Evolutionary conservation across 495 filamentous ascomycete genomes (phyloP), one percentile per base, ranked within the genome.

Genomic region (Tuber microsphaerosporum): DNA sequence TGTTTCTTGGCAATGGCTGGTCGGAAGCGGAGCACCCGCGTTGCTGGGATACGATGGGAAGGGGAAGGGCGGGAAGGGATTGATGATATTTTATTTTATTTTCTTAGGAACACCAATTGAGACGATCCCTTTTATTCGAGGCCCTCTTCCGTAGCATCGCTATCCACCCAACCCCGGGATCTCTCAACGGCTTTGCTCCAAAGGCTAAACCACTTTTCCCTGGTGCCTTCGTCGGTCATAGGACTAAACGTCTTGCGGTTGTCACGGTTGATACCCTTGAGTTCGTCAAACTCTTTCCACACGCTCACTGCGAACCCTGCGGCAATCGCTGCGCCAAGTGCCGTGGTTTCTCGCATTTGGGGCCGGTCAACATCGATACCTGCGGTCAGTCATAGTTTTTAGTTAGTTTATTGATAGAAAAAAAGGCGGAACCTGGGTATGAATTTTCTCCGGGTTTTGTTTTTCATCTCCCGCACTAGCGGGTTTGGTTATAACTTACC

Each of bases 101-200:
- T 34, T 12, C n/a, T 16, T 31, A 5, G 31, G 12, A 14, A 5
- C 56, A 65, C 56, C 26, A 2, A 17, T 65, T 65, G 2, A 26
- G 26, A 12, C 26, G 56, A 65, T 65, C 56, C 26, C 12, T 31
- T 65, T n/a, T 17, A 65, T n/a, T 65, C 26, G 14, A 65, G 26
- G 26, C 1, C 26, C 26, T 82, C 82, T 70, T 81, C 84, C 51
- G 78, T 78, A 42, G 87, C 86, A 26, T 86, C 84, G 39, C 84
- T 84, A 71, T 88, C 85, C 76, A 92, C 85, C 94, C 94, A 97
- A 68, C 94, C 94, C 76, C 89, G 89, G 78, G 92, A 92, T 91
- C 96, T 97, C 83, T 95, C 89, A 19, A 97, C 94, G 3, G 94
- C 94, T 80, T 92, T 90, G 74, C 89, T 87, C 94, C 94, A 97